Base-by-base conservation (phyloP, 176 grass and related monocot species). In the Carex myosuroides region DNA sequence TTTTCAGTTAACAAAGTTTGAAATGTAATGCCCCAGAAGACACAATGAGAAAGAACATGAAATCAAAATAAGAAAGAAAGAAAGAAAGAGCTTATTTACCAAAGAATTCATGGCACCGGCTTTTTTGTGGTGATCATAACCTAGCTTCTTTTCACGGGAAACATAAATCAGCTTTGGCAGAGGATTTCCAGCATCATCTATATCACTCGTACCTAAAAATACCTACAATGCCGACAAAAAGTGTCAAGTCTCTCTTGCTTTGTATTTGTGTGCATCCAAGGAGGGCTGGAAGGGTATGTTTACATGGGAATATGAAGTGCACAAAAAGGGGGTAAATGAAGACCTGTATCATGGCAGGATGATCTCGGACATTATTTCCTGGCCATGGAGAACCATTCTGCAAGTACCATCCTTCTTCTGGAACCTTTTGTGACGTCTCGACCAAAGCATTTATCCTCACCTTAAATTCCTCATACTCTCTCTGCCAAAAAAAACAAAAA, bases 81-180 rank as follows among this genome's bases (percentile, higher is more conserved):
- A 26, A 26, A 26, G 58, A 88, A 21, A 26, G 58, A 50, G 59
- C 37, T 20, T 79, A 59, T 83, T 60, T 90, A 90, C 88, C 88
- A 90, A 84, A 70, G 88, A 80, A 86, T 90, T 90, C 88, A 90
- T 90, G 17, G 88, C 88, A 80, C 88, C 88, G 72, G 88, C 88
- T 64, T 90, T 90, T 70, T 90, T 90, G 64, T 90, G 88, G 84
- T 90, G 88, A 84, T 90, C 64, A 80, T 80, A 84, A 44, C 88
- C 85, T 39, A 81, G 88, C 60, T 84, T 90, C 68, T 90, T 90
- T 77, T 90, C 88, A 48, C 88, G 88, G 30, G 88, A 90, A 84
- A 90, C 84, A 73, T 90, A 90, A 21, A 90, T 82, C 13, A 90
- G 68, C 29, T 69, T 75, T 32, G 88, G 88, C 13, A 90, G 39